A percentile compares a stretch with the other conserved stretches of the same genome.
These are phyloP conservation scores for Tylopilus sp. DNA, from an alignment of 1,284 basidiomycete genomes.

Conservation along the genomic window DNA sequence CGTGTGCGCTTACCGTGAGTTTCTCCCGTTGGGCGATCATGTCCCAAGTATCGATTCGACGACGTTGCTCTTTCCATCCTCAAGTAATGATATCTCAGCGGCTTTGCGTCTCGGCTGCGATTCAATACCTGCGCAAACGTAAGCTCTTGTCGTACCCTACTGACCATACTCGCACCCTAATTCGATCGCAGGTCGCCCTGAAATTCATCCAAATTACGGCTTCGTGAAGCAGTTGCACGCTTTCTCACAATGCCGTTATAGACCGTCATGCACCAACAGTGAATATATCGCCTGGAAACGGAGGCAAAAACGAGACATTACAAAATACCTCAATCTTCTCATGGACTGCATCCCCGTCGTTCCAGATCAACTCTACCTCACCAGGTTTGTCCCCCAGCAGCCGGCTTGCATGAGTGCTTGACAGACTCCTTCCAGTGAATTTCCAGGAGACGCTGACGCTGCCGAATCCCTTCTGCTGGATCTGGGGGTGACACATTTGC, in stretches of 20 bases:
- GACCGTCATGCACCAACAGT: constrained; percentile 39
- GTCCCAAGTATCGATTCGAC: constrained; percentile 3
- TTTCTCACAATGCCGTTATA: constrained; percentile 49
- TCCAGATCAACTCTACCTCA: constrained; percentile 45
- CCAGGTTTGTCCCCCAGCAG: constrained; percentile 37
- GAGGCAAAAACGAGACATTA: constrained; percentile 47
- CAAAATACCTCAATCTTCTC: constrained; percentile 46
- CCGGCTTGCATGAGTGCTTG: not conserved
- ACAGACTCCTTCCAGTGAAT: constrained; percentile 39
- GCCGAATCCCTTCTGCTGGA: constrained; percentile 49
- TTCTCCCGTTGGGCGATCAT: not conserved
- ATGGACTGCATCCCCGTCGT: constrained; percentile 48
- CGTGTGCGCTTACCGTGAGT: constrained; percentile 58
- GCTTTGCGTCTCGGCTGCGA: constrained; percentile 41
- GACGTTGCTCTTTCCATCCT: not conserved
- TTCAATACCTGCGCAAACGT: constrained; percentile 50
- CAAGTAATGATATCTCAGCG: constrained; percentile 52
- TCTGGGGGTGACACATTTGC: constrained; percentile 46
- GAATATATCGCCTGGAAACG: constrained; percentile 55
- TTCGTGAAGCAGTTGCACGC: constrained; percentile 56
- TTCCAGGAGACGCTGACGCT: constrained; percentile 47
- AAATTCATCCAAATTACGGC: constrained; percentile 58
- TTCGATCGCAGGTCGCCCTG: constrained; percentile 42
- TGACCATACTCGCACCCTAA: constrained; percentile 5
- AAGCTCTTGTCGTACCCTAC: constrained; percentile 14